These are phyloP conservation scores for Oryza rufipogon DNA, from an alignment of 176 grass and related monocot species.

Conservation along the genomic window DNA sequence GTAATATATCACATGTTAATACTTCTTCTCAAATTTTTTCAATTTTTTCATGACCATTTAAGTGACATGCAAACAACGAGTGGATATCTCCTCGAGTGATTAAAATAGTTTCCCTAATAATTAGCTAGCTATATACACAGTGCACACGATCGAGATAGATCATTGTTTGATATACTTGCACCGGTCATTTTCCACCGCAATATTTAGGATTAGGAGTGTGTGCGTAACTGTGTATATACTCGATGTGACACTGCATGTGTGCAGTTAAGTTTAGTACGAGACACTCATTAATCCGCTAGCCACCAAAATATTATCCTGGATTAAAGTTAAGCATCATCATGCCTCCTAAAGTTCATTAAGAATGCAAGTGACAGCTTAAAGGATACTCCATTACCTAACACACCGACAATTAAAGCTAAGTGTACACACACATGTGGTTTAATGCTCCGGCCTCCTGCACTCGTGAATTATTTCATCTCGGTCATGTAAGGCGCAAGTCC, in stretches of 20 bases:
- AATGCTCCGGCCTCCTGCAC: not conserved
- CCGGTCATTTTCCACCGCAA: conserved; percentile 24
- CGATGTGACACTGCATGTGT: not conserved
- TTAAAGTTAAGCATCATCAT: conserved; percentile 34
- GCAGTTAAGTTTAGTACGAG: not conserved
- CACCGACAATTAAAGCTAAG: conserved; percentile 37
- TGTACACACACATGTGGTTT: conserved; percentile 3
- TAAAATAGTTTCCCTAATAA: no score
- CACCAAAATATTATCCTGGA: not conserved
- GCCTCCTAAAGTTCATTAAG: conserved; percentile 6
- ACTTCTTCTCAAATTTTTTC: no score
- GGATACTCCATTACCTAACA: not conserved
- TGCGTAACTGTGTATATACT: not conserved
- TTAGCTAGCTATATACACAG: no score
- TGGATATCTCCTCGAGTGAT: no score
- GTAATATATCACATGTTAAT: no score
- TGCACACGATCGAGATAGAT: not conserved
- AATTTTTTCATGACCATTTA: no score
- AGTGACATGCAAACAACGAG: no score
- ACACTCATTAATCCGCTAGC: not conserved
- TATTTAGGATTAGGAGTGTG: not conserved
- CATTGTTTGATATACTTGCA: not conserved
- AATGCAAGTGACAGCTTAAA: conserved; percentile 6
- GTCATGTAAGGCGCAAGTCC: conserved; percentile 34
- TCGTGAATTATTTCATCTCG: not conserved